Conservation (phyloP, 441 rosid genomes). For the Biscutella laevigata region DNA sequence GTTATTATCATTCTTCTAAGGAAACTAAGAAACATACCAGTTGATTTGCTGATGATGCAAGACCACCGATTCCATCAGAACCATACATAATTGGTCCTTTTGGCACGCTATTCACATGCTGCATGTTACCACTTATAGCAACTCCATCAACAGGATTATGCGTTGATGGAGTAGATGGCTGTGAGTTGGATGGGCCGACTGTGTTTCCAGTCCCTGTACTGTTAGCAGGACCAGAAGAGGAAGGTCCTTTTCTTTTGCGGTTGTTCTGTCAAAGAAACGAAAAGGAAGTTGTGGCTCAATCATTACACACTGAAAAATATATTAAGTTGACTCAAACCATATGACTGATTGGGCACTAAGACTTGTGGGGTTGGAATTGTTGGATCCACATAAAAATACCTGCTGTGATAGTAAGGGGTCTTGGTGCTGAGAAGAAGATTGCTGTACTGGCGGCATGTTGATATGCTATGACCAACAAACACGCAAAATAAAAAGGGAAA, state of each 20-base stretch:
- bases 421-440: conserved; percentile 81
- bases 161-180: conserved; percentile 81
- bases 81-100: conserved; percentile 57
- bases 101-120: conserved; percentile 50
- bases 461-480: conserved; percentile 44
- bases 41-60: conserved; percentile 60
- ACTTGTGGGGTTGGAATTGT: conserved; percentile 2
- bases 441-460: conserved; percentile 72
- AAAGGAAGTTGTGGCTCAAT: conserved; percentile 17
- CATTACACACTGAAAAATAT: conserved; percentile 12
- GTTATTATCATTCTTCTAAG: not conserved
- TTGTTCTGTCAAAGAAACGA: conserved; percentile 38
- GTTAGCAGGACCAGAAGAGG: conserved; percentile 76
- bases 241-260: conserved; percentile 65
- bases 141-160: conserved; percentile 75
- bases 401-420: conserved; percentile 51
- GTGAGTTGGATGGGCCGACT: conserved; percentile 64
- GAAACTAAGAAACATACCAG: conserved; percentile 38
- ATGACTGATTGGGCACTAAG: conserved; percentile 3
- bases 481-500: not conserved
- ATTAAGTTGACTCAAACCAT: not conserved
- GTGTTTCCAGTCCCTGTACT: conserved; percentile 77
- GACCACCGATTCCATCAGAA: conserved; percentile 58
- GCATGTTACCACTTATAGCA: conserved; percentile 51
- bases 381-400: conserved; percentile 17